Evolutionary conservation across 306 rosid genomes (phyloP).

Genomic region (Castanopsis chinensis): DNA sequence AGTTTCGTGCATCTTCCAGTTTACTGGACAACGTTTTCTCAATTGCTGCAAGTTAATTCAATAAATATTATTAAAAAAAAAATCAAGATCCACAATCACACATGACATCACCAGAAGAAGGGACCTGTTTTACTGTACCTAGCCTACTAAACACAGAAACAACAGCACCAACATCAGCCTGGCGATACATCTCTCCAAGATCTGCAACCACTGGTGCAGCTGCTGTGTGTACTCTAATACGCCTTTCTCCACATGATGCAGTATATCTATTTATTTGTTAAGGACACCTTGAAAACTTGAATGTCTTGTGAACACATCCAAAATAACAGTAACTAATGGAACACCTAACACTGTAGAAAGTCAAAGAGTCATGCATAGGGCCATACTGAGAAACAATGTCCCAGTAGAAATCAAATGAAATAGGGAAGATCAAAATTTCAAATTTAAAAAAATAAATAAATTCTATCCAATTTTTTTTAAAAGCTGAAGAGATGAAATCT

Average conservation of each 20-base stretch:
- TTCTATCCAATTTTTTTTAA: no score
- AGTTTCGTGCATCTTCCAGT: constrained; percentile 86
- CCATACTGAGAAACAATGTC: not conserved
- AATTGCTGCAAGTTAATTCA: constrained; percentile 65
- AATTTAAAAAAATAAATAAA: not conserved
- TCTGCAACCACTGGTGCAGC: constrained; percentile 95
- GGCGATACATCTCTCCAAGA: constrained; percentile 83
- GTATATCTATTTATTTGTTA: constrained; percentile 79
- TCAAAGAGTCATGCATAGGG: not conserved
- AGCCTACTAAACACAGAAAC: constrained; percentile 81
- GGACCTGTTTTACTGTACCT: constrained; percentile 46
- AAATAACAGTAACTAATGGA: constrained; percentile 19
- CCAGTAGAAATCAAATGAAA: not conserved
- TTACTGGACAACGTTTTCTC: constrained; percentile 85
- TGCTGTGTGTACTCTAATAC: constrained; percentile 93
- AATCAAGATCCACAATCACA: constrained; percentile 21
- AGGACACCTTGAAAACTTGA: constrained; percentile 32
- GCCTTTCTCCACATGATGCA: constrained; percentile 99
- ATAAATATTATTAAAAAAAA: constrained; percentile 23
- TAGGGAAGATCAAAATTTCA: not conserved
- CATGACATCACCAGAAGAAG: constrained; percentile 14
- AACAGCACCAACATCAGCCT: constrained; percentile 92
- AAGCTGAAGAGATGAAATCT: not conserved
- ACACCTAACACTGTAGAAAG: not conserved
- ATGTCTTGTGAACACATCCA: constrained; percentile 17